phyloP scores from a whole-genome alignment of 2,329 filamentous ascomycete genomes.

The Colletotrichum cordylinicola region DNA sequence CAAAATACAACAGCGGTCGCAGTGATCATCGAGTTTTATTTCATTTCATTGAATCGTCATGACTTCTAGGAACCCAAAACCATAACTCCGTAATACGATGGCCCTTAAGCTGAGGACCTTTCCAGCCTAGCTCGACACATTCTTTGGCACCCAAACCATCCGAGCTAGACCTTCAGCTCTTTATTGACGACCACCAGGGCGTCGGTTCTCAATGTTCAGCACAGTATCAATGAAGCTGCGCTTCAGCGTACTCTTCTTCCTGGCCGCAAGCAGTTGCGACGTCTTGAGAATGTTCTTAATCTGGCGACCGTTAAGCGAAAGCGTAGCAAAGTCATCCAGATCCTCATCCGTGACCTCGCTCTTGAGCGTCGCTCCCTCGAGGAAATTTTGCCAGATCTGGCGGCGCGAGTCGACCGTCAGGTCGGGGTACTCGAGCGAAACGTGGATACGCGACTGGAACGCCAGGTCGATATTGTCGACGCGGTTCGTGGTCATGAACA shows the following conservation, averaged over 20 bases:
- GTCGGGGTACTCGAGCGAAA: constrained; percentile 51
- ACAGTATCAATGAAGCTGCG: constrained; percentile 20
- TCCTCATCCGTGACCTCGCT: constrained; percentile 31
- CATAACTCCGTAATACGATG: not conserved
- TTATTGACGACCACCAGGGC: not conserved
- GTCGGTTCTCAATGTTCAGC: constrained; percentile 14
- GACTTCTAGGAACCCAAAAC: not conserved
- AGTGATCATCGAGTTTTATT: not conserved
- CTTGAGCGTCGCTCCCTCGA: constrained; percentile 33
- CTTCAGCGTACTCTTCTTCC: constrained; percentile 29
- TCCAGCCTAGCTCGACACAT: not conserved
- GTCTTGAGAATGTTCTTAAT: constrained; percentile 54
- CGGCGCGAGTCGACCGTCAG: constrained; percentile 41
- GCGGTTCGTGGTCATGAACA: constrained; percentile 56
- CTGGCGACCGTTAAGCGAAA: constrained; percentile 52
- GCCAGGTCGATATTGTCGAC: constrained; percentile 50
- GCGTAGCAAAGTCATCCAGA: constrained; percentile 38
- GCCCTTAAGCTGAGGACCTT: not conserved
- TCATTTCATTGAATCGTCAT: not conserved
- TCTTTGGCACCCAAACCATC: not conserved
- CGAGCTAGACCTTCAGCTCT: not conserved
- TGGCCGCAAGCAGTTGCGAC: constrained; percentile 51
- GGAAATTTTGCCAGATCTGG: constrained; percentile 45
- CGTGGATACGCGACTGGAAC: constrained; percentile 53
- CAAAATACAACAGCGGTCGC: accelerated